Percentiles rank a stretch among this genome's conserved stretches.
Conservation (phyloP, 1,284 basidiomycete species). For the Apiotrichum sp. region DNA sequence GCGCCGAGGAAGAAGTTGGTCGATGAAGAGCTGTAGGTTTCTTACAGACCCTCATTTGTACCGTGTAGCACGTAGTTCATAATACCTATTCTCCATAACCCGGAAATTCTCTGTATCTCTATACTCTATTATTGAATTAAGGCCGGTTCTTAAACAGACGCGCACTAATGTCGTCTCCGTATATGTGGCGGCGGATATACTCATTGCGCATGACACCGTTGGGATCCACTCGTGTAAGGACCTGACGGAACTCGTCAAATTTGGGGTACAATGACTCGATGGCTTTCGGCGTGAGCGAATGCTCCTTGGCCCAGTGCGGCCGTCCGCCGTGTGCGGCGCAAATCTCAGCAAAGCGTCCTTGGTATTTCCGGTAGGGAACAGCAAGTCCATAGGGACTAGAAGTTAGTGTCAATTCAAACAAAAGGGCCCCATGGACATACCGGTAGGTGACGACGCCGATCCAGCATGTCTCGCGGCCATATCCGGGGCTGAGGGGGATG, state of each 20-base stretch:
- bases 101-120: neutral
- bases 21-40: too few relatives aligned
- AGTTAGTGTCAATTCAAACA: neutral
- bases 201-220: slow-evolving; percentile 62
- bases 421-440: slow-evolving; percentile 34
- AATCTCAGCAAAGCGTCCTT: slow-evolving; percentile 72
- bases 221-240: slow-evolving; percentile 72
- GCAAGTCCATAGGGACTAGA: slow-evolving; percentile 69
- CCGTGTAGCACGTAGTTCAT: too few relatives aligned
- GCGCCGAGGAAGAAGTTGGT: neutral
- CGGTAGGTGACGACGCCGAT: slow-evolving; percentile 95
- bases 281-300: slow-evolving; percentile 62
- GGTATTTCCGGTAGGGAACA: slow-evolving; percentile 78
- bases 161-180: slow-evolving; percentile 44
- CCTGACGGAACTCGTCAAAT: slow-evolving; percentile 70
- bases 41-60: too few relatives aligned
- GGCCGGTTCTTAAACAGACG: slow-evolving; percentile 36
- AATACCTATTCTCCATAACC: neutral
- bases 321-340: slow-evolving; percentile 68
- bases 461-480: slow-evolving; percentile 76
- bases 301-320: slow-evolving; percentile 97
- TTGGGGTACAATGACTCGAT: slow-evolving; percentile 70
- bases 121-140: slow-evolving; percentile 2
- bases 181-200: slow-evolving; percentile 52
- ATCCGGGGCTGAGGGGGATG: slow-evolving; percentile 87